Conservation (phyloP, 306 rosid genomes). For the Betula pendula region DNA sequence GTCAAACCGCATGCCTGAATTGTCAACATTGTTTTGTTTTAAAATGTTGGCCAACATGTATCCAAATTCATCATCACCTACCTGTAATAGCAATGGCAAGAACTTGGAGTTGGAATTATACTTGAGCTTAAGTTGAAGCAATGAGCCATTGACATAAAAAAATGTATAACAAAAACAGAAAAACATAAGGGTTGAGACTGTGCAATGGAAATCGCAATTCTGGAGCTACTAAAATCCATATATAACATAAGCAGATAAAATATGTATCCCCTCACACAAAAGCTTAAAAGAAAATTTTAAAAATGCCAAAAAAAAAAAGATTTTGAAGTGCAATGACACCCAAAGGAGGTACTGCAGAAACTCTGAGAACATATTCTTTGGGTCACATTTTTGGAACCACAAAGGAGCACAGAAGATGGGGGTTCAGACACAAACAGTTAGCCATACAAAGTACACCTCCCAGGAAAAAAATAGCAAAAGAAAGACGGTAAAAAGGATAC, state of each 20-base stretch:
- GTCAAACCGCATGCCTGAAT: constrained; percentile 79
- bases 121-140: constrained; percentile 1
- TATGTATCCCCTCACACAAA: not conserved
- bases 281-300: not conserved
- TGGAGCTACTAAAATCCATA: not conserved
- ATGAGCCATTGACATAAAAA: not conserved
- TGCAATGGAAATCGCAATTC: not conserved
- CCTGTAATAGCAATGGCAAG: constrained; percentile 42
- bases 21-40: constrained; percentile 63
- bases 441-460: not conserved
- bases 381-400: not conserved
- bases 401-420: not conserved
- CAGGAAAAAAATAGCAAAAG: not conserved
- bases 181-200: not conserved
- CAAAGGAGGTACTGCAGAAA: not conserved
- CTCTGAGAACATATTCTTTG: constrained; percentile 1
- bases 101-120: not conserved
- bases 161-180: not conserved
- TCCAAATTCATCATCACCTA: constrained; percentile 91
- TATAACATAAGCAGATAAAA: constrained; percentile 2
- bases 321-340: not conserved
- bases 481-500: not conserved
- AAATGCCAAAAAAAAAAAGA: not conserved
- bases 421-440: not conserved
- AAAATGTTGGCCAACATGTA: constrained; percentile 73